Base-by-base conservation (phyloP, 805 yeast species). In the Candida peoriensis region DNA sequence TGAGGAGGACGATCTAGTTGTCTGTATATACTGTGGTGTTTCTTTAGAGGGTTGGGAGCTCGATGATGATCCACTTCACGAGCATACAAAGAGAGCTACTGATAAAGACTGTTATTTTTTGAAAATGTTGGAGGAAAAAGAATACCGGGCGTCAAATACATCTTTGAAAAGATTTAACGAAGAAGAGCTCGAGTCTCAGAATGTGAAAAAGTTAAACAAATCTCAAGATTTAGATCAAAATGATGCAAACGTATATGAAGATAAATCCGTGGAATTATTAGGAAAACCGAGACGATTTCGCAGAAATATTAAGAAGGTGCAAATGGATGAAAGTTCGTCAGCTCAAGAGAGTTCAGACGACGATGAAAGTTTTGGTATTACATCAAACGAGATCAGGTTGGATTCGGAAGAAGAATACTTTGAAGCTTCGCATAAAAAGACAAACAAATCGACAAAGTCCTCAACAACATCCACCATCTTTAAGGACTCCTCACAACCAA, bases 11-110 rank as follows among this genome's bases (percentile, higher is more conserved):
- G 82, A 78, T 51, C 65, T 72, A 19, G 76, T 76, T 1, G 61
- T 73, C 3, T 84, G 95, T 52, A 63, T 73, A 43, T 75, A 74
- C 49, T 84, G 95, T 55, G 74, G 72, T 9, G 60, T 71, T 14
- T 70, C 80, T 1, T 58, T 74, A 12, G 82, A 81, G 34, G 88
- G 87, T 3, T 84, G 94, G 94, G 83, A 73, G 38, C 52, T 57
- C 2, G 66, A 61, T 3, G 93, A 85, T 55, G 76, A 72, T 38
- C 90, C 89, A 0, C 39, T 68, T 8, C 62, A 45, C 12, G 87
- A 78, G 43, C 93, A 83, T 50, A 42, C 49, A n/a, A 55, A 59
- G 34, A 52, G 72, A 32, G 55, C 60, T 16, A 64, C 63, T 3
- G 48, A 61, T 19, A 32, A 61, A 21, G 37, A 27, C 1, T 68